Evolutionary conservation across 495 filamentous ascomycete genomes (phyloP).

Genomic region (Xylaria palmicola): DNA sequence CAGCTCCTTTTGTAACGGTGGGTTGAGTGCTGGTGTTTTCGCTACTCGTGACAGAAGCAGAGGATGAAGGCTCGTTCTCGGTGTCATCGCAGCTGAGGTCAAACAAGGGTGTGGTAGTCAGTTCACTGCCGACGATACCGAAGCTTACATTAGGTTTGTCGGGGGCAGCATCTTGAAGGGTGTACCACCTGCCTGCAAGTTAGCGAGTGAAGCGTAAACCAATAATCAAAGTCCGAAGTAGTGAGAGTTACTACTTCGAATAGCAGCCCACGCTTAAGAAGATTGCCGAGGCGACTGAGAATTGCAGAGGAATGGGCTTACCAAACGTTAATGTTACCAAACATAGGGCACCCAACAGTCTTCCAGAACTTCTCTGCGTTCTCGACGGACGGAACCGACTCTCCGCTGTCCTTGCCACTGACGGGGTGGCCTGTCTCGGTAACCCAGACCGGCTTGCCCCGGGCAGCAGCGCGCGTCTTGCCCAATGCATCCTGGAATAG

Average conservation of each 20-base stretch:
- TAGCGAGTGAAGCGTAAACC: neutral
- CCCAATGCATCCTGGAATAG: constrained; percentile 64
- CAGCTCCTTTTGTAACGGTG: neutral
- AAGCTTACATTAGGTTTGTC: constrained; percentile 66
- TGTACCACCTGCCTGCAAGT: constrained; percentile 26
- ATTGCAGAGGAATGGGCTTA: constrained; percentile 53
- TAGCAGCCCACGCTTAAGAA: too few relatives aligned
- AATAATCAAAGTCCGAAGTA: too few relatives aligned
- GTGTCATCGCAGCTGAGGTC: constrained; percentile 55
- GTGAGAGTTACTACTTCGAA: too few relatives aligned
- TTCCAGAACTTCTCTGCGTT: constrained; percentile 83
- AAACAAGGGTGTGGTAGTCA: constrained; percentile 58
- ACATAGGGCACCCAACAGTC: constrained; percentile 68
- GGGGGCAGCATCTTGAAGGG: constrained; percentile 62
- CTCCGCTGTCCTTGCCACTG: constrained; percentile 57
- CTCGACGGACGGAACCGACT: constrained; percentile 60
- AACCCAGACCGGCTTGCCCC: constrained; percentile 76
- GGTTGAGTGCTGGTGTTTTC: neutral
- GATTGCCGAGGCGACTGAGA: neutral
- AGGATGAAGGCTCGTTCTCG: constrained; percentile 17
- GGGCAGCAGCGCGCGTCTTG: constrained; percentile 56
- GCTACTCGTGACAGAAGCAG: neutral
- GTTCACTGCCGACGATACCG: constrained; percentile 50
- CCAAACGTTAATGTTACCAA: constrained; percentile 65
- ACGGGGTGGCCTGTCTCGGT: constrained; percentile 91